These are phyloP conservation scores for Nannochloris sp. DNA, from an alignment of 139 green algal genomes.

Conservation along the genomic window DNA sequence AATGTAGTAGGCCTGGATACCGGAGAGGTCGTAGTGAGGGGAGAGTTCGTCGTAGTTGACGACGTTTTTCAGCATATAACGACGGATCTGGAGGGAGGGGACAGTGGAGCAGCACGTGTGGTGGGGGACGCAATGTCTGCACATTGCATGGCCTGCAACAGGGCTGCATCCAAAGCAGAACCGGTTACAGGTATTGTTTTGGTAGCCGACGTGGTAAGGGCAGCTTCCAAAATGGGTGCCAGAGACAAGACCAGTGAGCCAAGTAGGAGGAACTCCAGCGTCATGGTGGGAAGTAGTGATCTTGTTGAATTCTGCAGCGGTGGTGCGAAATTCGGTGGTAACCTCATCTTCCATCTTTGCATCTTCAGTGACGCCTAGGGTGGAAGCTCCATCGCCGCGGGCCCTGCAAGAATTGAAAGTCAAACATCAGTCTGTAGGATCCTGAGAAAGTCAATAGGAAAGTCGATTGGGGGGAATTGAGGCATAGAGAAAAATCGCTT, in stretches of 20 bases:
- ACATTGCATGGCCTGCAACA: constrained; percentile 3
- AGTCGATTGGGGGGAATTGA: too few relatives aligned
- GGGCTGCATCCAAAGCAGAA: constrained; percentile 21
- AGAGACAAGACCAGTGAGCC: constrained; percentile 16
- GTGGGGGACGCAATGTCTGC: constrained; percentile 20
- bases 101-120: neutral
- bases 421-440: too few relatives aligned
- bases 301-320: neutral
- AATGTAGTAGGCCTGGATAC: constrained; percentile 37
- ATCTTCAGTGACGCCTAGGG: neutral
- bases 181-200: constrained; percentile 12
- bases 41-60: constrained; percentile 27
- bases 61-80: constrained; percentile 36
- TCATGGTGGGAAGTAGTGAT: neutral
- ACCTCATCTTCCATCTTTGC: neutral
- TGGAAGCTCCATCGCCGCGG: neutral
- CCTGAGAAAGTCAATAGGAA: too few relatives aligned
- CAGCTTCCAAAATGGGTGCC: constrained; percentile 11
- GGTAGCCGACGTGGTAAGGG: constrained; percentile 6
- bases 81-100: constrained; percentile 24
- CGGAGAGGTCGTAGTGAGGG: constrained; percentile 15
- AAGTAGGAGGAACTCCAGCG: neutral
- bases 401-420: neutral
- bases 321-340: neutral
- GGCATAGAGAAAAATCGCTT: neutral